phyloP scores from a whole-genome alignment of 495 filamentous ascomycete species.

The Aspergillus wentii region DNA sequence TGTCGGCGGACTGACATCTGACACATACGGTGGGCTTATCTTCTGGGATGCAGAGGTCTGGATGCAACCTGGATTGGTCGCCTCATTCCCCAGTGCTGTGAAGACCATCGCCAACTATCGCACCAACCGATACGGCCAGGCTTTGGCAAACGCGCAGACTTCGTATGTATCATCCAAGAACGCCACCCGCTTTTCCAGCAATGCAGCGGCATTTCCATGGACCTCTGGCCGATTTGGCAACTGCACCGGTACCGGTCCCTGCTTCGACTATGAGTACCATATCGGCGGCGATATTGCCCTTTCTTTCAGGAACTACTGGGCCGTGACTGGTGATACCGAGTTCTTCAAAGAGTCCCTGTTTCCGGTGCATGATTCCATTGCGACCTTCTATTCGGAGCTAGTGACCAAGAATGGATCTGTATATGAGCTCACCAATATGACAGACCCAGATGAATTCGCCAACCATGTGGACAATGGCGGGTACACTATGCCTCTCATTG shows the following conservation, averaged over 20 bases:
- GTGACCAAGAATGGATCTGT: slow-evolving; percentile 49
- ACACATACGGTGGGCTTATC: slow-evolving; percentile 56
- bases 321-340: slow-evolving; percentile 51
- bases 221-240: slow-evolving; percentile 61
- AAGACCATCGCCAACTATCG: slow-evolving; percentile 57
- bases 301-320: slow-evolving; percentile 55
- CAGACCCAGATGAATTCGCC: slow-evolving; percentile 75
- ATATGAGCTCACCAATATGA: slow-evolving; percentile 61
- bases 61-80: slow-evolving; percentile 62
- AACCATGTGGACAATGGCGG: slow-evolving; percentile 67
- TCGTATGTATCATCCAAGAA: slow-evolving; percentile 46
- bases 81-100: slow-evolving; percentile 52
- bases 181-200: slow-evolving; percentile 41
- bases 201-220: slow-evolving; percentile 58
- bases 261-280: slow-evolving; percentile 56
- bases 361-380: slow-evolving; percentile 55
- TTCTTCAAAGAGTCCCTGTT: slow-evolving; percentile 49
- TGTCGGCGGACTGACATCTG: slow-evolving; percentile 57
- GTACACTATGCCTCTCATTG: slow-evolving; percentile 67
- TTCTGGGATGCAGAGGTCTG: slow-evolving; percentile 67
- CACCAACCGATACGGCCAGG: slow-evolving; percentile 46
- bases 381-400: slow-evolving; percentile 51
- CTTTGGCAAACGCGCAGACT: slow-evolving; percentile 45
- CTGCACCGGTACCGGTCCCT: slow-evolving; percentile 62
- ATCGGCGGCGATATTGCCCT: slow-evolving; percentile 71